These are phyloP conservation scores for Kregervanrija fluxuum DNA, from an alignment of 805 yeast species.

Conservation along the genomic window DNA sequence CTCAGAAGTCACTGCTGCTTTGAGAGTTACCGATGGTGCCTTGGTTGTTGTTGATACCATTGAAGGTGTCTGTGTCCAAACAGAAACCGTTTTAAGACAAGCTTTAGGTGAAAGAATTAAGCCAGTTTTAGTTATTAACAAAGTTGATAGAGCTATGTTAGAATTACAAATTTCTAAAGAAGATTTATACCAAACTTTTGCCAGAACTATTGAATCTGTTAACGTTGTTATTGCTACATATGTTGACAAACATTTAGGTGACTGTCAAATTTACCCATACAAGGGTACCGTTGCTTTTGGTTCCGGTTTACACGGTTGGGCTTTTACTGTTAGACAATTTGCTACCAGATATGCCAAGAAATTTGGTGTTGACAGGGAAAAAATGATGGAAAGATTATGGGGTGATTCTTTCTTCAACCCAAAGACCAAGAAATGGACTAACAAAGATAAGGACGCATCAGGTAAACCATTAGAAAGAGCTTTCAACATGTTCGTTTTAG, in stretches of 20 bases:
- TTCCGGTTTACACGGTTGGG: constrained; percentile 99
- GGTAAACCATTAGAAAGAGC: constrained; percentile 98
- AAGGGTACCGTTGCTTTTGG: constrained; percentile 99
- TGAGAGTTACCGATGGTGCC: constrained; percentile 99
- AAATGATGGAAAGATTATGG: constrained; percentile 99
- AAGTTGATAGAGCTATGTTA: constrained; percentile 98
- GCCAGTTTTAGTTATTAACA: constrained; percentile 98
- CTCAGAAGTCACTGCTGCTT: constrained; percentile 99
- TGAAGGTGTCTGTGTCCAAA: constrained; percentile 99
- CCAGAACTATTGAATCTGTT: constrained; percentile 99
- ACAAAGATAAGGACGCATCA: constrained; percentile 90
- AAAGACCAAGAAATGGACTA: constrained; percentile 99
- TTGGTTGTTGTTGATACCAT: constrained; percentile 98
- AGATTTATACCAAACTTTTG: constrained; percentile 95
- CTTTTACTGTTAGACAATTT: constrained; percentile 98
- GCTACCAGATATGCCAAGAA: constrained; percentile 97
- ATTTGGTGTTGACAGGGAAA: constrained; percentile 95
- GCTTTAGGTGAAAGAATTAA: constrained; percentile 98
- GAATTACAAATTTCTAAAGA: constrained; percentile 99
- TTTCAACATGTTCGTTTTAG: constrained; percentile 97
- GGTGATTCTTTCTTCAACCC: constrained; percentile 99
- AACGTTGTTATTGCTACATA: constrained; percentile 97
- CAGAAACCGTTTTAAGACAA: constrained; percentile 99
- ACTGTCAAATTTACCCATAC: constrained; percentile 97
- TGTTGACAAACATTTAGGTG: constrained; percentile 86